phyloP scores from a whole-genome alignment of 1,139 yeast genomes.

The Pichia cactophila region DNA sequence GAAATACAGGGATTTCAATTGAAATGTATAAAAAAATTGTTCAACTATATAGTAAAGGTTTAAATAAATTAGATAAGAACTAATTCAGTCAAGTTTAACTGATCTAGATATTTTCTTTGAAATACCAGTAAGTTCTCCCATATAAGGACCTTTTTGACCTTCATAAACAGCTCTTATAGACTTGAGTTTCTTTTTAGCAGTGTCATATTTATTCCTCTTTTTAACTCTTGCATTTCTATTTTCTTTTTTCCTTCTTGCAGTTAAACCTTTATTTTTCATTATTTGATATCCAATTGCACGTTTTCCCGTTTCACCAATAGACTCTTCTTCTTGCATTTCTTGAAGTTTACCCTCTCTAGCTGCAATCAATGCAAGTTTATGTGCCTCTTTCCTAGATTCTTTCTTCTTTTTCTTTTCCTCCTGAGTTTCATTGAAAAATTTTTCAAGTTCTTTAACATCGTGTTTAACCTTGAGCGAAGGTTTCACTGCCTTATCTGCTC shows the following conservation, averaged over 20 bases:
- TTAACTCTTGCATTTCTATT: conserved; percentile 94
- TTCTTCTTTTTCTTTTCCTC: conserved; percentile 41
- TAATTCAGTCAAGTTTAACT: conserved; percentile 52
- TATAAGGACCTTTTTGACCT: conserved; percentile 74
- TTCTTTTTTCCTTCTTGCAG: conserved; percentile 88
- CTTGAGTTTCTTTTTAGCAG: conserved; percentile 89
- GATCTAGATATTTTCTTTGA: conserved; percentile 85
- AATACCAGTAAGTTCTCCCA: conserved; percentile 96
- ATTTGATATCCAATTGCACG: conserved; percentile 94
- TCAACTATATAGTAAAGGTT: conserved; percentile 4
- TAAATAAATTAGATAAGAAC: background rate
- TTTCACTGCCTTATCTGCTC: background rate
- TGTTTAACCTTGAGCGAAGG: background rate
- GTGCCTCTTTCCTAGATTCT: conserved; percentile 54
- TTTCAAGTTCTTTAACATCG: conserved; percentile 29
- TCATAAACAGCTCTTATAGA: conserved; percentile 85
- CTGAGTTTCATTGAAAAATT: conserved; percentile 47
- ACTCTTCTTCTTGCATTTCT: conserved; percentile 49
- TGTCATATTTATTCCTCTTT: conserved; percentile 95
- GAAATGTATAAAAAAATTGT: background rate
- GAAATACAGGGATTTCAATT: background rate
- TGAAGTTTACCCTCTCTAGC: conserved; percentile 79
- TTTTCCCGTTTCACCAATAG: conserved; percentile 70
- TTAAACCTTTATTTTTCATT: conserved; percentile 89
- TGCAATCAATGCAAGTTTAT: conserved; percentile 65